phyloP scores from a whole-genome alignment of 306 rosid species.

The Trichosanthes truncata region DNA sequence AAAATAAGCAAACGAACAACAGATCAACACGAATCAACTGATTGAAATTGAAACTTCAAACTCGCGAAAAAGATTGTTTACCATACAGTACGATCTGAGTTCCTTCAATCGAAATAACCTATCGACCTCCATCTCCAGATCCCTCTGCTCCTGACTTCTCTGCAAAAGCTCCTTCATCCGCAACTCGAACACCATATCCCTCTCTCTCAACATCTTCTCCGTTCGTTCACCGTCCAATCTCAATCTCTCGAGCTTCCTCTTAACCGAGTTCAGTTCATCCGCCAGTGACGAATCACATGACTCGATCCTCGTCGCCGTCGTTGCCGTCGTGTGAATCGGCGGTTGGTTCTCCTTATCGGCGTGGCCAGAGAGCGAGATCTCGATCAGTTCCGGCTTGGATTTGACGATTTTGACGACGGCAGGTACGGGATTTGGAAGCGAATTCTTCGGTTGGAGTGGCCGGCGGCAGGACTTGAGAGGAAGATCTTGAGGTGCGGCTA shows the following conservation, averaged over 20 bases:
- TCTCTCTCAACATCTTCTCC: constrained; percentile 53
- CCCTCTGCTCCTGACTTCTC: constrained; percentile 63
- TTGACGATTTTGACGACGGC: constrained; percentile 15
- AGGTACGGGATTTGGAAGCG: constrained; percentile 23
- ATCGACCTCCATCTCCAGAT: constrained; percentile 76
- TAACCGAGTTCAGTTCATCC: constrained; percentile 67
- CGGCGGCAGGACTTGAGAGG: constrained; percentile 54
- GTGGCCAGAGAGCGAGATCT: constrained; percentile 15
- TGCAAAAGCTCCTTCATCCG: constrained; percentile 51
- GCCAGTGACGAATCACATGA: constrained; percentile 55
- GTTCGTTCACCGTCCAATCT: constrained; percentile 51
- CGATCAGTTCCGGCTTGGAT: constrained; percentile 20
- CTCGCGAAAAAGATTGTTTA: constrained; percentile 8
- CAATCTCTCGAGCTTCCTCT: constrained; percentile 63
- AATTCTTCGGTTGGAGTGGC: constrained; percentile 64
- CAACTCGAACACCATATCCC: constrained; percentile 32
- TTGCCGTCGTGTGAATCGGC: background rate
- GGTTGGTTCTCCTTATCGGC: constrained; percentile 48
- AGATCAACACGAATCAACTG: background rate
- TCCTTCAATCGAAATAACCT: constrained; percentile 69
- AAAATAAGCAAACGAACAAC: background rate
- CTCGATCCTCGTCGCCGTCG: constrained; percentile 16
- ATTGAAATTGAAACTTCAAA: background rate
- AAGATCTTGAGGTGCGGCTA: constrained; percentile 22
- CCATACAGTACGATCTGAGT: constrained; percentile 56